These are phyloP conservation scores for Boeremia exigua DNA, from an alignment of 2,329 filamentous ascomycete genomes.

Conservation along the genomic window DNA sequence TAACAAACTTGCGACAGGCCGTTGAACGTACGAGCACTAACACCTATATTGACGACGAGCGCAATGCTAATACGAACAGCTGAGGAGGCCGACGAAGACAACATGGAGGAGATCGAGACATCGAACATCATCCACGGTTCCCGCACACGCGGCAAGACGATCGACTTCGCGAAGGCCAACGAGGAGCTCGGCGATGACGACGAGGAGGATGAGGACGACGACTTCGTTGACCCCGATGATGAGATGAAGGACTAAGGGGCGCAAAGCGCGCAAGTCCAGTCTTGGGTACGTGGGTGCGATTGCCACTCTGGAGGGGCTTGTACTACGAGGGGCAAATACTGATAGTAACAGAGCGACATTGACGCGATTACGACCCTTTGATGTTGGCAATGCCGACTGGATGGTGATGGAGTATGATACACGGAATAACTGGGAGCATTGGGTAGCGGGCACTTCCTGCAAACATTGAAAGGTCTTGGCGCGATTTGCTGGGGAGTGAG, in stretches of 20 bases:
- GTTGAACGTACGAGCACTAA: conserved; percentile 41
- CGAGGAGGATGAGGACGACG: conserved; percentile 78
- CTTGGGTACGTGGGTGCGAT: conserved; percentile 26
- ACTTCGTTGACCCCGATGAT: conserved; percentile 69
- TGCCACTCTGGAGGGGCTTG: neutral
- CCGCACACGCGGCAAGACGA: conserved; percentile 89
- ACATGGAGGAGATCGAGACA: conserved; percentile 88
- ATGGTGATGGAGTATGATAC: conserved; percentile 17
- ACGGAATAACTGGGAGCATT: conserved; percentile 31
- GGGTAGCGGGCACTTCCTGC: conserved; percentile 29
- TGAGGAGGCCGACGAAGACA: conserved; percentile 74
- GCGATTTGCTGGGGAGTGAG: conserved; percentile 25
- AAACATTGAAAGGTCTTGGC: conserved; percentile 31
- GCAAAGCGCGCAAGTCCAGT: conserved; percentile 12
- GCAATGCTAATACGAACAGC: conserved; percentile 47
- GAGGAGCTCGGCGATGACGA: conserved; percentile 76
- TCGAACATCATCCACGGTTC: conserved; percentile 79
- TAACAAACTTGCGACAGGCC: conserved; percentile 36
- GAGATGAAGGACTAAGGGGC: conserved; percentile 68
- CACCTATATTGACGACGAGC: neutral
- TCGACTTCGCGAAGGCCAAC: conserved; percentile 92
- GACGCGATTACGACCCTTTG: conserved; percentile 28
- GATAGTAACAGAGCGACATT: conserved; percentile 21
- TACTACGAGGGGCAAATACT: neutral
- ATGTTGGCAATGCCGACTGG: conserved; percentile 19